phyloP scores from a whole-genome alignment of 495 filamentous ascomycete genomes.

The Neurospora sp. region DNA sequence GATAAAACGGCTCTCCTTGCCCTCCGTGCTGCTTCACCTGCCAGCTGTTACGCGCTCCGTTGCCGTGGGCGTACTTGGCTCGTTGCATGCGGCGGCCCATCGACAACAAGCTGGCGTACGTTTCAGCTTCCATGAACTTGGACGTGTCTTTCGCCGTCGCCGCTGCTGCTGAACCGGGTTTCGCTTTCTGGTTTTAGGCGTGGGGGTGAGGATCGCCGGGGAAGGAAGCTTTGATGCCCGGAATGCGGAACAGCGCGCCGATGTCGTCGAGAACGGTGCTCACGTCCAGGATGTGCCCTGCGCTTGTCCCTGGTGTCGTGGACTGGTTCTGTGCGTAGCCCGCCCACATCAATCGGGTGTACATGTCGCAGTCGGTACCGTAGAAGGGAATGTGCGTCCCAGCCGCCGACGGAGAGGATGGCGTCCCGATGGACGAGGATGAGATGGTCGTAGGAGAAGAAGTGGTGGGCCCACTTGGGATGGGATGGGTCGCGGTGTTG shows the following conservation, averaged over 20 bases:
- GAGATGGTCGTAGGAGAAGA: constrained; percentile 49
- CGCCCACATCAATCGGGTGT: constrained; percentile 44
- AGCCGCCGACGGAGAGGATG: constrained; percentile 43
- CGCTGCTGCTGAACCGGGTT: too few relatives aligned
- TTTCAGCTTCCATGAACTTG: constrained; percentile 15
- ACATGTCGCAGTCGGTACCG: constrained; percentile 36
- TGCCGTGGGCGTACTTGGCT: constrained; percentile 20
- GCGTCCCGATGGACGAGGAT: constrained; percentile 45
- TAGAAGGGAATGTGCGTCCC: constrained; percentile 55
- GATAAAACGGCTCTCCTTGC: constrained; percentile 46
- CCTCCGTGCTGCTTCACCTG: constrained; percentile 44
- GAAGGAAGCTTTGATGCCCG: constrained; percentile 17
- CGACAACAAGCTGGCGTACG: constrained; percentile 25
- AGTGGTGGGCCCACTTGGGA: constrained; percentile 41
- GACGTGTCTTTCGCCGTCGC: neutral
- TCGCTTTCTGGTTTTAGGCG: too few relatives aligned
- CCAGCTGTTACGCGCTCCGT: constrained; percentile 37
- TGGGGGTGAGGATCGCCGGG: constrained; percentile 16
- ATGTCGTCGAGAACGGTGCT: constrained; percentile 35
- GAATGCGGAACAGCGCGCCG: constrained; percentile 32
- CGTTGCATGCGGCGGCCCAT: constrained; percentile 26
- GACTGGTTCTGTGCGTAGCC: constrained; percentile 36
- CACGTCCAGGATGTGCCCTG: constrained; percentile 43
- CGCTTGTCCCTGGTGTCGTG: constrained; percentile 12
- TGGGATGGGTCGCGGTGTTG: constrained; percentile 13